A percentile compares a stretch with the other conserved stretches of the same genome.
phyloP scores from a whole-genome alignment of 352 stramenopile species.

The Phytopythium sindhum region DNA sequence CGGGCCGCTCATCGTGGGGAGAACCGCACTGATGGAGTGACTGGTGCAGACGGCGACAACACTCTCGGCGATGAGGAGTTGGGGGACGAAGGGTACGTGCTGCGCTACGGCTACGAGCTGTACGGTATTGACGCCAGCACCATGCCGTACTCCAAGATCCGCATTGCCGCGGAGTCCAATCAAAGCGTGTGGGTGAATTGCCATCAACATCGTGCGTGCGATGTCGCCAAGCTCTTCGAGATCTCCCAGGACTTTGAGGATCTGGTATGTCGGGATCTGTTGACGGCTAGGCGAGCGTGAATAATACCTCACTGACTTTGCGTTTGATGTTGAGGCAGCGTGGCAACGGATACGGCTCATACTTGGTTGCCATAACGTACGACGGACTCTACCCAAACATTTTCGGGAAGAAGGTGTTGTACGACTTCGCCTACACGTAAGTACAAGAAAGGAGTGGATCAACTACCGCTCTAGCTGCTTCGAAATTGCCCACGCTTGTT shows the following conservation, averaged over 20 bases:
- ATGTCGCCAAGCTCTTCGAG: conserved; percentile 54
- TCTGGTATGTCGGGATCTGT: conserved; percentile 20
- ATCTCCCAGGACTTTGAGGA: conserved; percentile 65
- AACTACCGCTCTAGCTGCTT: not conserved
- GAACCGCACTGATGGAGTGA: not conserved
- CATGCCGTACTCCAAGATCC: conserved; percentile 34
- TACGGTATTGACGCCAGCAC: conserved; percentile 57
- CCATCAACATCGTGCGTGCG: conserved; percentile 30
- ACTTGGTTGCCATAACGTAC: conserved; percentile 58
- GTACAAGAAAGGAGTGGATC: conserved; percentile 7
- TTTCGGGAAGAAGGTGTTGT: conserved; percentile 60
- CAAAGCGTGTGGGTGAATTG: conserved; percentile 80
- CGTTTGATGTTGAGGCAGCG: conserved; percentile 29
- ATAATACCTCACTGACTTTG: not conserved
- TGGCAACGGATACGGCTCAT: conserved; percentile 57
- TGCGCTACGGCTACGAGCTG: conserved; percentile 66
- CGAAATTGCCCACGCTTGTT: not conserved
- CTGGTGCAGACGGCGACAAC: not conserved
- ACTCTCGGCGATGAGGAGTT: conserved; percentile 12
- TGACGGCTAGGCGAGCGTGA: not conserved
- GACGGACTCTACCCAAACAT: conserved; percentile 73
- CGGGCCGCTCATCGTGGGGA: conserved; percentile 14
- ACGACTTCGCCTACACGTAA: conserved; percentile 83
- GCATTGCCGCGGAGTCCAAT: conserved; percentile 59
- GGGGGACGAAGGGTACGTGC: conserved; percentile 47